These are phyloP conservation scores for Paraphaeosphaeria minitans DNA, from an alignment of 2,329 filamentous ascomycete genomes.

Conservation along the genomic window DNA sequence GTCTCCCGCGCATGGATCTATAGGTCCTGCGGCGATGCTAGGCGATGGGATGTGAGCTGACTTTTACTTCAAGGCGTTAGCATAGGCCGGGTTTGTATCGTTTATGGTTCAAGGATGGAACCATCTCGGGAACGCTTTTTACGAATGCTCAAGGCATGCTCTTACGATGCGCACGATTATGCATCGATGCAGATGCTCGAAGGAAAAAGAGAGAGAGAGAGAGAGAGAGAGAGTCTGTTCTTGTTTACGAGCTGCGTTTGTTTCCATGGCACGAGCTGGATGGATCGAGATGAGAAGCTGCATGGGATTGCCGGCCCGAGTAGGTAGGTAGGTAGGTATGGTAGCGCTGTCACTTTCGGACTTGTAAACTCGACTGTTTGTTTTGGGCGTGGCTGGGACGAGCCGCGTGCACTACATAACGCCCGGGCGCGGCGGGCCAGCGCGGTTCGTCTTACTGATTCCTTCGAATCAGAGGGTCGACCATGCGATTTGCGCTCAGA, in stretches of 20 bases:
- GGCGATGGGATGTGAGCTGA: neutral
- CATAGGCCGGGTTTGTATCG: neutral
- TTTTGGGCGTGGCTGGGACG: neutral
- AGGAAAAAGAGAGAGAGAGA: too few species aligned
- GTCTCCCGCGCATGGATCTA: neutral
- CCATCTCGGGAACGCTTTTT: neutral
- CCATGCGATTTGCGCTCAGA: neutral
- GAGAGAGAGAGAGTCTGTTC: neutral
- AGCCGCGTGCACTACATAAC: neutral
- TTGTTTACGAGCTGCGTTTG: neutral
- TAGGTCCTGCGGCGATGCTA: slow-evolving; percentile 1
- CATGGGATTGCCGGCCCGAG: neutral
- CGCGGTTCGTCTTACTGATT: too few species aligned
- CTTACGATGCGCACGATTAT: neutral
- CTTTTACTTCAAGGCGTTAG: slow-evolving; percentile 1
- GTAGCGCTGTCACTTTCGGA: slow-evolving; percentile 7
- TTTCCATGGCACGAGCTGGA: neutral
- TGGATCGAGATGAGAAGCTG: neutral
- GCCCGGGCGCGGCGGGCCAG: neutral
- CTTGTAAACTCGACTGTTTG: neutral
- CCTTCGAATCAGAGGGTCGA: neutral
- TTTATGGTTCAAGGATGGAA: neutral
- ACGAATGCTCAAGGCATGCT: neutral
- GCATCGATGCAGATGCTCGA: neutral
- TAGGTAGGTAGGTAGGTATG: too few species aligned